Evolutionary conservation across 2,329 filamentous ascomycete genomes (phyloP), one percentile per base, ranked within the genome.

Genomic region (Claviceps sorghi): DNA sequence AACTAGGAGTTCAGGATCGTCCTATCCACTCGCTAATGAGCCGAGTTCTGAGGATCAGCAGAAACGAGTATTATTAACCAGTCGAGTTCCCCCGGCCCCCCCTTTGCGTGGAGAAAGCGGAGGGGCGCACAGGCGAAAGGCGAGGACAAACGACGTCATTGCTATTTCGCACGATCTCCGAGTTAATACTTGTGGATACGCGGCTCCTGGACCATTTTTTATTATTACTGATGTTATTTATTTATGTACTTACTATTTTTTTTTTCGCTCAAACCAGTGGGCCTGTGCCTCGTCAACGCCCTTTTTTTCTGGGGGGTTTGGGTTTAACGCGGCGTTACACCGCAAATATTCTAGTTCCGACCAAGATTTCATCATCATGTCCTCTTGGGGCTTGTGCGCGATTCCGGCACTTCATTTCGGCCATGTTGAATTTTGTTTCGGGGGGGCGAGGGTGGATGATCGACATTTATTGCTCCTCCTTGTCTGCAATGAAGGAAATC

Each of bases 91-190:
- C 5, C n/a, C n/a, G n/a, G n/a, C n/a, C n/a, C 49, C 41, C 41
- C 21, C 2, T 43, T 43, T 43, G 5, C 15, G 36, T 38, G 36
- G 4, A 38, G 17, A 38, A 38, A 22, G 41, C 41, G 19, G 41
- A 22, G 7, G 43, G 49, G 32, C n/a, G 51, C 13, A 36, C 22
- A 38, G 5, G 7, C 22, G 49, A 40, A 51, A 26, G 5, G 15
- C 36, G 15, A n/a, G 36, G 22, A 49, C 36, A 15, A 22, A 26
- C 46, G 50, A 55, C 54, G 52, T 55, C 54, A 55, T 55, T 48
- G 42, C 53, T 48, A 49, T 38, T 38, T 29, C 17, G n/a, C 42
- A n/a, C 34, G 34, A 38, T 34, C 46, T 50, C 29, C 49, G 40
- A 26, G 49, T 29, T 2, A 36, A 44, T 19, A 46, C 15, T 40